Percentiles rank a stretch among this genome's conserved stretches.
phyloP scores from a whole-genome alignment of 148 eudicot genomes.

The Vaccinium vitisidaea region DNA sequence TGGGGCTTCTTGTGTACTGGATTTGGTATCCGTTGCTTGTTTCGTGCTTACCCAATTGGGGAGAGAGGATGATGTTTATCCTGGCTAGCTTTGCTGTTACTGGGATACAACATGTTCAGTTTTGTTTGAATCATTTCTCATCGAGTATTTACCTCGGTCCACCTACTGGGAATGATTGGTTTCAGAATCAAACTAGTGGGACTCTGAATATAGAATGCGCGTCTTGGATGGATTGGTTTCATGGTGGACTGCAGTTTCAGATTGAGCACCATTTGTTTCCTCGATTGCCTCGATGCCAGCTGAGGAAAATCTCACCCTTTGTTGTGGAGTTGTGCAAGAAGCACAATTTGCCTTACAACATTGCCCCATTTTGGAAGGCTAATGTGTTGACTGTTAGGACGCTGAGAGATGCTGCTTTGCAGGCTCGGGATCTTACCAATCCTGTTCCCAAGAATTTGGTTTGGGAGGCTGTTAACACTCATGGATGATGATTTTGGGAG shows the following conservation, averaged over 20 bases:
- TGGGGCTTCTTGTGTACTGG: constrained; percentile 46
- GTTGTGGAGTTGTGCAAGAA: constrained; percentile 54
- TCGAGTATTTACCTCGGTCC: constrained; percentile 36
- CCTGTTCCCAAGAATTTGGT: constrained; percentile 48
- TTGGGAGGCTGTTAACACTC: constrained; percentile 58
- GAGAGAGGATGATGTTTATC: constrained; percentile 34
- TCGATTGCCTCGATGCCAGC: constrained; percentile 46
- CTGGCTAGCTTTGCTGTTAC: constrained; percentile 34
- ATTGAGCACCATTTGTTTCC: constrained; percentile 62
- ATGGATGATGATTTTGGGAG: constrained; percentile 29
- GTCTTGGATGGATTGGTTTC: constrained; percentile 67
- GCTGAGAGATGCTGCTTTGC: constrained; percentile 35
- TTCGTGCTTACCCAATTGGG: constrained; percentile 45
- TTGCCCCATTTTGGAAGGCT: constrained; percentile 46
- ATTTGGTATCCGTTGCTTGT: constrained; percentile 53
- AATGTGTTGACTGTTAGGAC: constrained; percentile 40
- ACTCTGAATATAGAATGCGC: constrained; percentile 38
- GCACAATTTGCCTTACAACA: constrained; percentile 41
- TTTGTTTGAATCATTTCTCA: constrained; percentile 52
- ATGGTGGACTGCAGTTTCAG: constrained; percentile 60
- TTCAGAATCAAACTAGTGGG: constrained; percentile 49
- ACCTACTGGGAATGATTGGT: constrained; percentile 51
- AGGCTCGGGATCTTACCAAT: constrained; percentile 43
- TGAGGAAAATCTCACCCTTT: constrained; percentile 46
- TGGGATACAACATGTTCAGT: constrained; percentile 55